phyloP scores from a whole-genome alignment of 2,329 filamentous ascomycete genomes.

The Scopulariopsis brevicaulis region DNA sequence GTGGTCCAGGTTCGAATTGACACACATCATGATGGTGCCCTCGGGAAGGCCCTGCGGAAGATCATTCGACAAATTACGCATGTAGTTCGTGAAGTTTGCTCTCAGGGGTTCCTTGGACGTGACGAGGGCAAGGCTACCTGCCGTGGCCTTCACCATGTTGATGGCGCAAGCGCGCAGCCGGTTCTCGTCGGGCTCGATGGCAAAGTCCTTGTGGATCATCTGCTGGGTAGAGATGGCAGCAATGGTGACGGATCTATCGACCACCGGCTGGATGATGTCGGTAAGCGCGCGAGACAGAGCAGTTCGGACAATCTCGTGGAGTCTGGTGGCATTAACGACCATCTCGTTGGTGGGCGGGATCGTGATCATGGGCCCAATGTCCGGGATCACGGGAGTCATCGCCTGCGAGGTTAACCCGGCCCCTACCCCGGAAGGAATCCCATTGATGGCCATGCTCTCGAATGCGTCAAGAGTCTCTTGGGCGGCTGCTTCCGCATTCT shows the following conservation, averaged over 20 bases:
- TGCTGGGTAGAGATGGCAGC: slow-evolving; percentile 94
- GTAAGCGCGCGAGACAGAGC: slow-evolving; percentile 84
- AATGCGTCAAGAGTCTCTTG: slow-evolving; percentile 69
- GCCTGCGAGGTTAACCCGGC: slow-evolving; percentile 67
- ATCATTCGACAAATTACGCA: slow-evolving; percentile 57
- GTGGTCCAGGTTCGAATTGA: slow-evolving; percentile 92
- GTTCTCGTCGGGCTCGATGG: slow-evolving; percentile 82
- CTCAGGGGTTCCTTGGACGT: slow-evolving; percentile 95
- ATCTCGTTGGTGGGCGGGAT: slow-evolving; percentile 75
- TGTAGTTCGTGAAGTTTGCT: slow-evolving; percentile 95
- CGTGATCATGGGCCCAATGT: slow-evolving; percentile 66
- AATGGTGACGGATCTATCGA: slow-evolving; percentile 95
- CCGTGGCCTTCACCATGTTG: slow-evolving; percentile 89
- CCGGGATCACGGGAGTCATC: slow-evolving; percentile 71
- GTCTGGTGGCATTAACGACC: slow-evolving; percentile 58
- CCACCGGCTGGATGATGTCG: slow-evolving; percentile 95
- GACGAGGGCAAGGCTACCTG: slow-evolving; percentile 88
- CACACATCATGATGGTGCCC: slow-evolving; percentile 94
- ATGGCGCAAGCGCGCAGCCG: slow-evolving; percentile 77
- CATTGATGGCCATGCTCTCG: slow-evolving; percentile 70
- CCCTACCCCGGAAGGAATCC: slow-evolving; percentile 55
- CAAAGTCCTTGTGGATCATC: slow-evolving; percentile 93
- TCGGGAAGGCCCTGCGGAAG: slow-evolving; percentile 79
- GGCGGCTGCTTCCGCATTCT: slow-evolving; percentile 45
- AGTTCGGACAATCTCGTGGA: slow-evolving; percentile 68